phyloP scores from a whole-genome alignment of 164 flowering plant genomes.

The Hamamelis virginiana region DNA sequence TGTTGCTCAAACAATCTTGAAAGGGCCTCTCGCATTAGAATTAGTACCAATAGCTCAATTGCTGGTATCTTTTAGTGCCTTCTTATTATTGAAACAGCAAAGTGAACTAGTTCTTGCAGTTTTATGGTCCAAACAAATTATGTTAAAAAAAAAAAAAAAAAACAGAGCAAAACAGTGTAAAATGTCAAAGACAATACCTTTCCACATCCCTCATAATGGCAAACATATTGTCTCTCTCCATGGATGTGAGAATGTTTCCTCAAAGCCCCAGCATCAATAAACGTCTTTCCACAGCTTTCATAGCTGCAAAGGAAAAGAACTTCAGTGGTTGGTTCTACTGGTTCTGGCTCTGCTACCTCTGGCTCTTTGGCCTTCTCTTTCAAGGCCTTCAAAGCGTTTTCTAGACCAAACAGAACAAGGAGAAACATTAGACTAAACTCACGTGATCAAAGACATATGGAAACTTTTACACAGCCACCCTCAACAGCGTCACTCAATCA shows the following conservation, averaged over 20 bases:
- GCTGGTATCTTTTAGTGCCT: too few species aligned
- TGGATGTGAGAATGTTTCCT: slow-evolving; percentile 97
- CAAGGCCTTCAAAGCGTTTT: slow-evolving; percentile 58
- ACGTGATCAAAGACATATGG: not conserved
- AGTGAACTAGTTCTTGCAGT: too few species aligned
- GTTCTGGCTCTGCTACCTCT: slow-evolving; percentile 71
- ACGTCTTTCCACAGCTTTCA: slow-evolving; percentile 98
- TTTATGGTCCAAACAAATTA: too few species aligned
- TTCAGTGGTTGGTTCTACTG: slow-evolving; percentile 94
- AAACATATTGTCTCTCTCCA: slow-evolving; percentile 90
- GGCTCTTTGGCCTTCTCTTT: slow-evolving; percentile 69
- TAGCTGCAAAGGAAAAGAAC: slow-evolving; percentile 96
- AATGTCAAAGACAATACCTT: slow-evolving; percentile 45
- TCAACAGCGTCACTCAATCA: not conserved
- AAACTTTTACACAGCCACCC: not conserved
- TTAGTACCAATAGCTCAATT: too few species aligned
- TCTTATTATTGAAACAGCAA: too few species aligned
- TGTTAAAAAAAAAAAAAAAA: not conserved
- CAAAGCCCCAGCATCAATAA: slow-evolving; percentile 89
- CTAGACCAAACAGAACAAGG: slow-evolving; percentile 31
- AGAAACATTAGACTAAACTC: not conserved
- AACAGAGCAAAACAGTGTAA: not conserved
- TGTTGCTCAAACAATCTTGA: not conserved
- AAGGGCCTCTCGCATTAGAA: too few species aligned
- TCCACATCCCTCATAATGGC: slow-evolving; percentile 88